Base-by-base conservation (phyloP, 129 eudicot genomes). In the Ambrosia trifida region DNA sequence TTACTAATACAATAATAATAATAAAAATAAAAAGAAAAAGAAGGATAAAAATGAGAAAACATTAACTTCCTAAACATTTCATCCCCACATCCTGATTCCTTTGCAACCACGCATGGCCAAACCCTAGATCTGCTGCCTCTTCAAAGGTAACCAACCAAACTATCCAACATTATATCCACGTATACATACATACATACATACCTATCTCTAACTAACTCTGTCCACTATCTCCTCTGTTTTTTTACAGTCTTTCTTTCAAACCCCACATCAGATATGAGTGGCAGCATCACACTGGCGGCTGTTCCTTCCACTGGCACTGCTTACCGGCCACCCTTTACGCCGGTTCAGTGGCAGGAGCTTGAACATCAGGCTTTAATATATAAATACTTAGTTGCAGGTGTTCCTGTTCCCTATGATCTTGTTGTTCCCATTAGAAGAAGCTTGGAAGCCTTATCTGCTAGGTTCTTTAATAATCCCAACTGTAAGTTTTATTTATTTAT, bases 291-390 rank as follows among this genome's bases (percentile, higher is more conserved):
- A 63, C 80, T 66, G 61, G 85, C 75, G 74, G 83, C 2, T 24
- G 28, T 64, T 41, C 66, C 72, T 11, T 85, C 61, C 35, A 68
- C 32, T 36, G 85, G 86, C 31, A 64, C 74, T 46, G 79, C 76
- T 9, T 69, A 64, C 60, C 68, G 85, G 66, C 79, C 87, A 56
- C 90, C 87, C 24, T 86, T 89, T 68, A 86, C 96, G 50, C 81
- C 87, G 63, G 79, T 78, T 67, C 96, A 86, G 76, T 86, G 92
- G 90, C 89, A 86, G 79, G 92, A 89, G 74, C 81, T 89, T 28
- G 92, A 89, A 54, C 96, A 86, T 63, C 96, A 89, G 82, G 96
- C 96, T 28, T 77, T 86, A 69, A 86, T 89, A 45, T 89, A 86
- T 75, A 89, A 86, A 68, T 89, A 89, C 31, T 68, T 89, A 28